A percentile compares a stretch with the other conserved stretches of the same genome.
Conservation (phyloP, 169 alveolate genomes). For the Plasmodium gaboni region DNA sequence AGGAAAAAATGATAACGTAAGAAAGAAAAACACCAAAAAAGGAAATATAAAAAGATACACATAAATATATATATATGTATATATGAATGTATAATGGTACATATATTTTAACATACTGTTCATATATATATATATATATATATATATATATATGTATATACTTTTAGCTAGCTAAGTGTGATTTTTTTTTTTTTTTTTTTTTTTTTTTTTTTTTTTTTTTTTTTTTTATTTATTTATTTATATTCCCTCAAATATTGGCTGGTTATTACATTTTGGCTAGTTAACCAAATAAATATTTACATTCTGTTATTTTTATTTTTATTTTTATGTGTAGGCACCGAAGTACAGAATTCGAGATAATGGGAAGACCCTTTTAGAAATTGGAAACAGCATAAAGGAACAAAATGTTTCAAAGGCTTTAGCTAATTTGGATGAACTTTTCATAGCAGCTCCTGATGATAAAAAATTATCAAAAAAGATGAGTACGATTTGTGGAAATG, state of each 20-base stretch:
- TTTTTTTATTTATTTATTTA: background rate
- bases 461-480: slow-evolving; percentile 42
- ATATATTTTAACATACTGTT: background rate
- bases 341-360: slow-evolving; percentile 15
- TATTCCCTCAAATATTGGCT: background rate
- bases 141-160: background rate
- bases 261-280: no score
- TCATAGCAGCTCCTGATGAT: slow-evolving; percentile 3
- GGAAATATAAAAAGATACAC: background rate
- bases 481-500: slow-evolving; percentile 70
- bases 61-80: background rate
- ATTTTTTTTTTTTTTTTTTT: background rate
- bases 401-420: slow-evolving; percentile 24
- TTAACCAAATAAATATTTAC: background rate
- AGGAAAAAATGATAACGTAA: slow-evolving; percentile 9
- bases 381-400: slow-evolving; percentile 68
- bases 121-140: slow-evolving; percentile 7
- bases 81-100: background rate
- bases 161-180: background rate
- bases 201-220: background rate
- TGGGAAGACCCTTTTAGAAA: slow-evolving; percentile 41
- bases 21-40: background rate
- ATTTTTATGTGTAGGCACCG: background rate
- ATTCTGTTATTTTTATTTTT: background rate
- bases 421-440: slow-evolving; percentile 15